A percentile compares a stretch with the other conserved stretches of the same genome.
Evolutionary conservation across 306 rosid species (phyloP).

Genomic region (Cyamopsis tetragonoloba): DNA sequence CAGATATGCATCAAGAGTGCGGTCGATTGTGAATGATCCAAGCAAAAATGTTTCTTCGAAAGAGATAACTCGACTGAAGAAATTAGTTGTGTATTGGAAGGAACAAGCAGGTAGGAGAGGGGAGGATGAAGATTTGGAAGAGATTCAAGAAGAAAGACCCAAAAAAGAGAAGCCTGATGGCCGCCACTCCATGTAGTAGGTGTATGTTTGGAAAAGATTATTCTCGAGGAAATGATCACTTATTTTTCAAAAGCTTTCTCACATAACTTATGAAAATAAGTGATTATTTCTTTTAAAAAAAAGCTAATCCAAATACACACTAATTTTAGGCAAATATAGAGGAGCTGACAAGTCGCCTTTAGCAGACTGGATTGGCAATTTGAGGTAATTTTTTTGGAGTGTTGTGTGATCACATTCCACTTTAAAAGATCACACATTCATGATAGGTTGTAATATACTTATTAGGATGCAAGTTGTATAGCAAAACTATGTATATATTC

Average conservation of each 20-base stretch:
- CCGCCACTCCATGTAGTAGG: slow-evolving; percentile 62
- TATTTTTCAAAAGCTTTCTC: too few relatives aligned
- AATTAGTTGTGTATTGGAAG: slow-evolving; percentile 76
- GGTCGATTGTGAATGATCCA: slow-evolving; percentile 92
- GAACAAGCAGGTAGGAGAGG: slow-evolving; percentile 89
- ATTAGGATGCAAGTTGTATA: slow-evolving; percentile 39
- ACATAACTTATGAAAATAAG: too few relatives aligned
- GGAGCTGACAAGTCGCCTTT: background rate
- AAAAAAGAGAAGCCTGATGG: slow-evolving; percentile 57
- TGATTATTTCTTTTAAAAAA: too few relatives aligned
- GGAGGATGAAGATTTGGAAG: slow-evolving; percentile 84
- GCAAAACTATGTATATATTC: slow-evolving; percentile 32
- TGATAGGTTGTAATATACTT: slow-evolving; percentile 7
- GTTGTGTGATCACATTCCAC: background rate
- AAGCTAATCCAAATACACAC: too few relatives aligned
- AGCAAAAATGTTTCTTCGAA: slow-evolving; percentile 80
- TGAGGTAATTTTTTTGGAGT: background rate
- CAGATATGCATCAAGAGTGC: slow-evolving; percentile 92
- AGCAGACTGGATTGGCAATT: background rate
- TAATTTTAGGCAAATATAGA: background rate
- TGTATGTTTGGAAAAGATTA: too few relatives aligned
- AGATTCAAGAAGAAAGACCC: slow-evolving; percentile 64
- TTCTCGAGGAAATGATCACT: too few relatives aligned
- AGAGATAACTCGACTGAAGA: slow-evolving; percentile 80
- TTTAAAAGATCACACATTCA: slow-evolving; percentile 3